A percentile compares a stretch with the other conserved stretches of the same genome.
Evolutionary conservation across 108 stramenopile species (phyloP).

Genomic region (Skeletonema grethae): DNA sequence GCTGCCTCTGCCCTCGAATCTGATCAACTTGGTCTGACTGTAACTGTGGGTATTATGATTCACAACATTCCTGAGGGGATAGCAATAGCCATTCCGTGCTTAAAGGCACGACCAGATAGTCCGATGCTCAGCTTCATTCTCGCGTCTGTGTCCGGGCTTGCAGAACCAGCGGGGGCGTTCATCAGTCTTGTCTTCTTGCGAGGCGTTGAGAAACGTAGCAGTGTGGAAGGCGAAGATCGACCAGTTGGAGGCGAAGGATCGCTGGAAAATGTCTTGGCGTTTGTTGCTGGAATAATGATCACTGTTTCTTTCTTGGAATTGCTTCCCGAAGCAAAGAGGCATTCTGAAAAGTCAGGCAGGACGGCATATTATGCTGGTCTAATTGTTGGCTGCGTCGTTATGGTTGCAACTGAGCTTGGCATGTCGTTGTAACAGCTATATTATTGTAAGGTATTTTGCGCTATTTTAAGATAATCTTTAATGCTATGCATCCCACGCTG

Average conservation of each 20-base stretch:
- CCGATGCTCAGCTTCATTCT: slow-evolving; percentile 18
- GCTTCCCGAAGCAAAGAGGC: slow-evolving; percentile 25
- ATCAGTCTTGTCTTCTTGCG: slow-evolving; percentile 3
- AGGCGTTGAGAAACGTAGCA: slow-evolving; percentile 6
- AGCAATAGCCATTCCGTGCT: slow-evolving; percentile 22
- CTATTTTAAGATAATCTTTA: not conserved
- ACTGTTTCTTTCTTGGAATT: slow-evolving; percentile 23
- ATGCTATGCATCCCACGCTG: slow-evolving; percentile 59
- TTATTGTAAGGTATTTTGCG: not conserved
- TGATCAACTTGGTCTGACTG: slow-evolving; percentile 10
- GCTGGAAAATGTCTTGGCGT: slow-evolving; percentile 68
- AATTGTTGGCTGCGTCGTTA: slow-evolving; percentile 52
- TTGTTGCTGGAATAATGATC: slow-evolving; percentile 34
- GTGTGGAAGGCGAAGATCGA: slow-evolving; percentile 7
- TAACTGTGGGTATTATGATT: slow-evolving; percentile 17
- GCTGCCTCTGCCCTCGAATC: slow-evolving; percentile 22
- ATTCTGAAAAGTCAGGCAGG: slow-evolving; percentile 37
- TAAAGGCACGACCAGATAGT: slow-evolving; percentile 11
- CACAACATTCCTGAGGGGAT: slow-evolving; percentile 35
- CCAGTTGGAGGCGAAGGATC: slow-evolving; percentile 27
- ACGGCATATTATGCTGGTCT: slow-evolving; percentile 44
- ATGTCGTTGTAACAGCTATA: slow-evolving; percentile 30
- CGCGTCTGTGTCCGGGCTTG: slow-evolving; percentile 19
- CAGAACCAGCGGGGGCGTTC: slow-evolving; percentile 26
- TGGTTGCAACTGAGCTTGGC: slow-evolving; percentile 62